A percentile compares a stretch with the other conserved stretches of the same genome.
Conservation (phyloP, 306 rosid species). For the Alnus glutinosa region DNA sequence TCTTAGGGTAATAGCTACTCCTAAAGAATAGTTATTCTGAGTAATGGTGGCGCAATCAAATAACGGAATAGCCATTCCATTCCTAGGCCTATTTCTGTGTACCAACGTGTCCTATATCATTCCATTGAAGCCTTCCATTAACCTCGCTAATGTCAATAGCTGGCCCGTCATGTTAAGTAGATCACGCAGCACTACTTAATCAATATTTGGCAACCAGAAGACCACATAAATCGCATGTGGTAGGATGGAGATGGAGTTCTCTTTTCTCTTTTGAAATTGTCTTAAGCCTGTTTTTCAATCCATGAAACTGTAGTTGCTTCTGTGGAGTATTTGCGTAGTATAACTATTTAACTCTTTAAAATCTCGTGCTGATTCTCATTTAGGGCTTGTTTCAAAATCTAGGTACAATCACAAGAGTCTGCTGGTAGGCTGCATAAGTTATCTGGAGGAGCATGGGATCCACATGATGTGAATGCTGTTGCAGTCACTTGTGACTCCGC, state of each 20-base stretch:
- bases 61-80: too few species aligned
- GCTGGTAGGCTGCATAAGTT: constrained; percentile 79
- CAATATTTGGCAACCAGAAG: background rate
- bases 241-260: background rate
- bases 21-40: too few species aligned
- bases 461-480: constrained; percentile 86
- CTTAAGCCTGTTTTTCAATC: background rate
- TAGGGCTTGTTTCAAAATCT: constrained; percentile 23
- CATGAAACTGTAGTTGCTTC: background rate
- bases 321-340: constrained; percentile 2
- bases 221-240: background rate
- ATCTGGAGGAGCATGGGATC: constrained; percentile 99
- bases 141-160: background rate
- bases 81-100: too few species aligned
- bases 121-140: background rate
- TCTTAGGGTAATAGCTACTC: too few species aligned
- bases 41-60: too few species aligned
- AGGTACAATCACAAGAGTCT: constrained; percentile 90
- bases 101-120: too few species aligned
- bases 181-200: background rate
- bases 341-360: constrained; percentile 1
- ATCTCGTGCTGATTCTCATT: constrained; percentile 31
- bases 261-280: background rate
- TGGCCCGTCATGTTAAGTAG: background rate
- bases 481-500: constrained; percentile 84